These are phyloP conservation scores for Nakazawaea populi DNA, from an alignment of 805 yeast genomes.

Conservation along the genomic window DNA sequence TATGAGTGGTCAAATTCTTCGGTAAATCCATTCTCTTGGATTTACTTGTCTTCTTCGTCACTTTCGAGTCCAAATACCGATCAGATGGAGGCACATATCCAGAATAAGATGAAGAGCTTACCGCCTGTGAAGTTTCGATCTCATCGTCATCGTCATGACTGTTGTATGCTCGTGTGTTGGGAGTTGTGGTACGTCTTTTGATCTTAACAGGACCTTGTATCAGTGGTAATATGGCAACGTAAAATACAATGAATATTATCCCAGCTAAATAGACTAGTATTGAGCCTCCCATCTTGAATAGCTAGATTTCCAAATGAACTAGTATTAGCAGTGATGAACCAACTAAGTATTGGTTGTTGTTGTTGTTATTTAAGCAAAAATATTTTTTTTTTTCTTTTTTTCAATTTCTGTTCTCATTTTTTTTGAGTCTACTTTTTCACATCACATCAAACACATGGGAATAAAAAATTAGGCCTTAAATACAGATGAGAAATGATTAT, in stretches of 20 bases:
- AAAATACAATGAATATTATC: conserved; percentile 4
- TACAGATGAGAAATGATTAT: too few species aligned
- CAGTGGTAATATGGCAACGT: conserved; percentile 8
- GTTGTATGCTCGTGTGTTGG: too few species aligned
- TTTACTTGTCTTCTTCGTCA: conserved; percentile 2
- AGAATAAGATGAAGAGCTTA: background rate
- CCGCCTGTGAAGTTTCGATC: background rate
- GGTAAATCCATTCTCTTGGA: background rate
- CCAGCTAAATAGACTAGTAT: conserved; percentile 2
- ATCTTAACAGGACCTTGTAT: conserved; percentile 11
- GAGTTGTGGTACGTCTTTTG: conserved; percentile 4
- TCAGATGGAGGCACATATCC: conserved; percentile 5
- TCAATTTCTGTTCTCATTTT: too few species aligned
- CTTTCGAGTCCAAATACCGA: conserved; percentile 1
- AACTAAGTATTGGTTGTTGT: too few species aligned
- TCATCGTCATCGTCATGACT: background rate
- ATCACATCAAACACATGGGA: too few species aligned
- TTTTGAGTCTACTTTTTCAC: too few species aligned
- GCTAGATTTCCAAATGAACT: too few species aligned
- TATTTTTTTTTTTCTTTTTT: too few species aligned
- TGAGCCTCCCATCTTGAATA: background rate
- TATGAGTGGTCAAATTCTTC: background rate
- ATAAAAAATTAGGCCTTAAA: too few species aligned
- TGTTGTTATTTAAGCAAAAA: too few species aligned
- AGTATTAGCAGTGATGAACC: too few species aligned